Evolutionary conservation across 768 basidiomycete species (phyloP).

Genomic region (Lactifluus rugatus): DNA sequence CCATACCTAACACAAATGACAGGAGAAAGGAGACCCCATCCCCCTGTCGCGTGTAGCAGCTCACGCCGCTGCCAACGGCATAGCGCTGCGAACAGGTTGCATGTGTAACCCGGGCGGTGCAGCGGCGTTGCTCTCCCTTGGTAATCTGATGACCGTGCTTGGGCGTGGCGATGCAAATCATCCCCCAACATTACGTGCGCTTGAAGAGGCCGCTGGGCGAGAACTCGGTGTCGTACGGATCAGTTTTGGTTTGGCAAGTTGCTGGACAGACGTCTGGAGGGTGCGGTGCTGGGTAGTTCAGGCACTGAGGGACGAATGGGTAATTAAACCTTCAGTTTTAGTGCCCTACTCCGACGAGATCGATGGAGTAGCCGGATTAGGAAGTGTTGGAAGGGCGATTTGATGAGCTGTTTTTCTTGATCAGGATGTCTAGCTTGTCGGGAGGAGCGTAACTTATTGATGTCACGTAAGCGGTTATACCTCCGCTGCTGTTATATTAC

Average conservation of each 20-base stretch:
- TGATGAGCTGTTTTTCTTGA: conserved; percentile 1
- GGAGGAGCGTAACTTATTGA: neutral
- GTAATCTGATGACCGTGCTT: conserved; percentile 52
- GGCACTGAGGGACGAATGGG: conserved; percentile 8
- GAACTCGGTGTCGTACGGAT: conserved; percentile 70
- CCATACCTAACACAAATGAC: neutral
- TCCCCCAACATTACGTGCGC: conserved; percentile 35
- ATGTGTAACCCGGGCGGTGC: conserved; percentile 86
- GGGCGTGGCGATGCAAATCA: conserved; percentile 42
- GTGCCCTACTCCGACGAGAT: neutral
- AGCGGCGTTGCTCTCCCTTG: conserved; percentile 56
- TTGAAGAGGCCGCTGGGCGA: conserved; percentile 49
- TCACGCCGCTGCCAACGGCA: conserved; percentile 44
- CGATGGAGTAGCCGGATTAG: neutral
- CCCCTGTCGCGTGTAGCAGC: conserved; percentile 42
- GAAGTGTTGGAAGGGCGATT: neutral
- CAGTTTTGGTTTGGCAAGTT: conserved; percentile 70
- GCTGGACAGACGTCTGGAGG: conserved; percentile 57
- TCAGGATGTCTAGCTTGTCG: neutral
- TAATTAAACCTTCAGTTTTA: neutral
- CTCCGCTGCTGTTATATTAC: neutral
- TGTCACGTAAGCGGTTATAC: neutral
- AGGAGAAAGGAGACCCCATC: conserved; percentile 12
- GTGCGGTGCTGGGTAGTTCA: conserved; percentile 25
- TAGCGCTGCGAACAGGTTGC: conserved; percentile 76